Evolutionary conservation across 139 green algal species (phyloP), one percentile per base, ranked within the genome.

Genomic region (Chlamydomonas sp.): DNA sequence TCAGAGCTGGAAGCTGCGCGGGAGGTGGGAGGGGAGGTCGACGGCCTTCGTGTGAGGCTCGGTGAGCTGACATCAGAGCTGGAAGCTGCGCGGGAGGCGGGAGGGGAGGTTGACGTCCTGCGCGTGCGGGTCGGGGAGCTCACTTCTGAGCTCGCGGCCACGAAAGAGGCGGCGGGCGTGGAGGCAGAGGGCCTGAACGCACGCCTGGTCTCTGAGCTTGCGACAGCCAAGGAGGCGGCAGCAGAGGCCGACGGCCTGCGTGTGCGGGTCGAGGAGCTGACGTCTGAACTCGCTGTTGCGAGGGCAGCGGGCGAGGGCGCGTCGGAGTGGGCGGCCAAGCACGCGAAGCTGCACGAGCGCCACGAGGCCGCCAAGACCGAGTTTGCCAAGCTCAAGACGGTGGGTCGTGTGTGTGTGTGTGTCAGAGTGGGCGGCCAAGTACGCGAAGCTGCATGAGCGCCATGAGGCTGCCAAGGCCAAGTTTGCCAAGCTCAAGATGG

Each of bases 371-470:
- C 68, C n/a, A 31, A 35, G 3, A 60, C 54, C 30, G 57, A 73
- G 68, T 73, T 68, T 67, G 57, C 59, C 13, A 67, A 67, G 36
- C 57, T 73, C 1, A 73, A 73, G 54, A n/a, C n/a, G n/a, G n/a
- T n/a, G n/a, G n/a, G n/a, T n/a, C n/a, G n/a, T n/a, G n/a, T n/a
- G n/a, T n/a, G n/a, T n/a, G n/a, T n/a, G n/a, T n/a, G n/a, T n/a
- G n/a, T n/a, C n/a, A n/a, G 59, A 43, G 31, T 66, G 59, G 59
- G 54, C 67, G 36, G 57, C 24, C 4, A 38, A 43, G 36, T 67
- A 73, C 54, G n/a, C 29, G 13, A 22, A 57, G 8, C 58, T 73
- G 16, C 57, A 43, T 24, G 68, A 73, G 35, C 30, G 33, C 22
- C 68, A 73, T 30, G 28, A 36, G 20, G 34, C 24, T 39, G 68